Conservation (phyloP, 768 basidiomycete genomes). For the Calocybe indica region DNA sequence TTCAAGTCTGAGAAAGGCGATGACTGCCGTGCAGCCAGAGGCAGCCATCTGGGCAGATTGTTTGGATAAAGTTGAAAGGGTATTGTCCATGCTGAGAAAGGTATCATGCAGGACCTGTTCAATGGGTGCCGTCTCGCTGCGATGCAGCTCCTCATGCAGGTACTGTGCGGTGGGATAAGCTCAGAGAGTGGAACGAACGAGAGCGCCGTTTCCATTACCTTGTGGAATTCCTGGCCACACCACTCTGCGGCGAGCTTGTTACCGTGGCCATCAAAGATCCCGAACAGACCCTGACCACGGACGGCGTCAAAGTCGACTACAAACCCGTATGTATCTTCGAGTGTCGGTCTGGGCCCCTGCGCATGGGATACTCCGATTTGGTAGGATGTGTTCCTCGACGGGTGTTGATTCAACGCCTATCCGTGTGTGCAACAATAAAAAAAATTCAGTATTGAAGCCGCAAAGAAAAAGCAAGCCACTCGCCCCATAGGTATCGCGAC, state of each 20-base stretch:
- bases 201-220: conserved; percentile 36
- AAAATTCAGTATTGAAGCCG: not conserved
- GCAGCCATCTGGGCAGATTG: conserved; percentile 89
- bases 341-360: conserved; percentile 83
- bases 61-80: conserved; percentile 78
- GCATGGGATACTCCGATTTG: conserved; percentile 77
- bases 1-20: conserved; percentile 91
- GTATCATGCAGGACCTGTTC: conserved; percentile 91
- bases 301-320: conserved; percentile 90
- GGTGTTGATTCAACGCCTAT: conserved; percentile 73
- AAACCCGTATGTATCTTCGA: conserved; percentile 98
- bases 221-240: conserved; percentile 96
- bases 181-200: not conserved
- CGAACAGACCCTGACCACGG: conserved; percentile 96
- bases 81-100: conserved; percentile 87
- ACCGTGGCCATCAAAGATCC: conserved; percentile 97
- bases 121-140: conserved; percentile 48
- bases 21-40: conserved; percentile 95
- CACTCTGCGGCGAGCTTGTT: conserved; percentile 99
- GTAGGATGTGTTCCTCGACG: conserved; percentile 57
- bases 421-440: conserved; percentile 2
- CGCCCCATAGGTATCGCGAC: conserved; percentile 9
- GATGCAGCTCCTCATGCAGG: conserved; percentile 63
- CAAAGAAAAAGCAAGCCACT: not conserved
- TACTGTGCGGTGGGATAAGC: conserved; percentile 21